These are phyloP conservation scores for Kernera saxatilis DNA, from an alignment of 345 rosid genomes.

Conservation along the genomic window DNA sequence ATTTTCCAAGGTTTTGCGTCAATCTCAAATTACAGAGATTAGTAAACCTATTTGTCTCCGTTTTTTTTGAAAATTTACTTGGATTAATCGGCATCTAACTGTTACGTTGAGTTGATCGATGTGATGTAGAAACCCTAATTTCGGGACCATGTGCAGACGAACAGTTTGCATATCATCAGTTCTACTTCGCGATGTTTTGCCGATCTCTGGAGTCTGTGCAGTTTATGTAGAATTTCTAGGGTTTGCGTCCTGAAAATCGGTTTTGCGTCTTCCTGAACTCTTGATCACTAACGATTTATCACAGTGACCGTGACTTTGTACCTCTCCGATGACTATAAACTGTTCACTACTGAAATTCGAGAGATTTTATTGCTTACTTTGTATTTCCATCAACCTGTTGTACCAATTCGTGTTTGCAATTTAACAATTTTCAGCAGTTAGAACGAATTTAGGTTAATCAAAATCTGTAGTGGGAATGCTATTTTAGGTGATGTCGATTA, in stretches of 20 bases:
- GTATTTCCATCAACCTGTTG: background rate
- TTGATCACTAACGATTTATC: background rate
- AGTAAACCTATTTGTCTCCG: background rate
- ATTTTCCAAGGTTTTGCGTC: background rate
- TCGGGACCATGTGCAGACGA: background rate
- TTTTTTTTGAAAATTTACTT: background rate
- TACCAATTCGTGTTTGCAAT: conserved; percentile 3
- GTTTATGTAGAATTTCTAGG: background rate
- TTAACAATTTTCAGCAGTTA: background rate
- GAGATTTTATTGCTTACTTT: background rate
- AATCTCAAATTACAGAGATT: background rate
- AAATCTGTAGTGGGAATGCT: background rate
- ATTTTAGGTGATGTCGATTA: background rate
- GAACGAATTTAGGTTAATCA: background rate
- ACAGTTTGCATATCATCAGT: background rate
- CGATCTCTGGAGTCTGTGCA: background rate
- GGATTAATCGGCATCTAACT: background rate
- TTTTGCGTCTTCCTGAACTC: background rate
- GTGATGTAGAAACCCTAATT: conserved; percentile 7
- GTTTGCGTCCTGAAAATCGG: background rate
- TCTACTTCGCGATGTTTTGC: background rate
- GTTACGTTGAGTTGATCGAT: background rate
- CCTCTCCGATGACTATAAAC: background rate
- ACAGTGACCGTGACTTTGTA: background rate
- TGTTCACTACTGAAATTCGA: background rate